Evolutionary conservation across 2,329 filamentous ascomycete genomes (phyloP).

Genomic region (Sarocladium strictum): DNA sequence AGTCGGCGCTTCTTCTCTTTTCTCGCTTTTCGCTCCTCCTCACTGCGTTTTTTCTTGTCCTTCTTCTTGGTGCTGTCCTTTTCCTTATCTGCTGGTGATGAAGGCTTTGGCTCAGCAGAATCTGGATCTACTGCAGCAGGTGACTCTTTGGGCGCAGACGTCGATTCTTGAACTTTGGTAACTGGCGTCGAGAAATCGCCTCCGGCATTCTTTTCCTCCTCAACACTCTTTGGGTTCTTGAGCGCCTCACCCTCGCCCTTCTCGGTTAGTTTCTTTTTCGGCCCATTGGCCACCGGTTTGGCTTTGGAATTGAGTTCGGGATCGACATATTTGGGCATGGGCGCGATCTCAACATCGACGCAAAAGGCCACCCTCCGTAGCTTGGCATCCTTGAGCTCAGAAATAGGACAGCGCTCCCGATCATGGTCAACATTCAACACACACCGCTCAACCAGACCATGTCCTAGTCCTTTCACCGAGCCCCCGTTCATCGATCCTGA

Average conservation of each 20-base stretch:
- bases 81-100: conserved; percentile 10
- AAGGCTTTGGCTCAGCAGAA: conserved; percentile 16
- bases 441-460: conserved; percentile 71
- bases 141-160: conserved; percentile 8
- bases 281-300: conserved; percentile 39
- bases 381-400: conserved; percentile 74
- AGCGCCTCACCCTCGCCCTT: conserved; percentile 69
- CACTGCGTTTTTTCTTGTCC: conserved; percentile 93
- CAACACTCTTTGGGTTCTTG: conserved; percentile 57
- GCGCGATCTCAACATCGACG: conserved; percentile 95
- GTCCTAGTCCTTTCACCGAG: conserved; percentile 28
- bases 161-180: neutral
- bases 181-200: conserved; percentile 14
- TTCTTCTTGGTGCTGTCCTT: conserved; percentile 59
- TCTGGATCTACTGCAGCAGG: conserved; percentile 15
- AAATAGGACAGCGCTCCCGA: conserved; percentile 71
- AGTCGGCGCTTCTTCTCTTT: conserved; percentile 83
- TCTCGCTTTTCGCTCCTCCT: conserved; percentile 85
- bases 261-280: conserved; percentile 60
- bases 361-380: conserved; percentile 87
- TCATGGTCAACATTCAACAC: conserved; percentile 80
- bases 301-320: conserved; percentile 48
- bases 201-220: conserved; percentile 40
- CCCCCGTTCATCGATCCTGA: conserved; percentile 37
- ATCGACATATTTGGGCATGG: conserved; percentile 72